Base-by-base conservation (phyloP, 768 basidiomycete genomes). In the Leccinum rimulosum region DNA sequence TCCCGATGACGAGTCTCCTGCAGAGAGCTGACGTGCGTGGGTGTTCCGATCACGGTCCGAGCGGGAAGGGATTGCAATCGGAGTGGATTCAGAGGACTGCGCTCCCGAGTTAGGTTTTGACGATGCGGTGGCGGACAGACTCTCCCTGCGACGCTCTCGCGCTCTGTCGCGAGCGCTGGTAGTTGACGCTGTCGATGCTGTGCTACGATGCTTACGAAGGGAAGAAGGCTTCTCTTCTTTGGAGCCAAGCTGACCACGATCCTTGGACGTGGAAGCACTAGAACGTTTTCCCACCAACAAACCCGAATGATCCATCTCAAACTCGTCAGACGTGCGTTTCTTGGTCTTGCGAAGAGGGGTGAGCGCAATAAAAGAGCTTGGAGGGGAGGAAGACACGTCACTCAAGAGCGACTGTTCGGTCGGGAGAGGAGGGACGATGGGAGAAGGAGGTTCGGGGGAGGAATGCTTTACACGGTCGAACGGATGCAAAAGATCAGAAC, bases 261-360 rank as follows among this genome's bases (percentile, higher is more conserved):
- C 73, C 58, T 66, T 74, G 51, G 62, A 50, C 15, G 68, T 22
- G n/a, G 76, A 70, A 28, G 69, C 64, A 36, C 70, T 69, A 38
- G 70, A 59, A 43, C 77, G 79, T 65, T 86, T 88, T 9, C 83
- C 81, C 14, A 84, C 75, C 52, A 89, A 74, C 31, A 75, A 70
- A 6, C 89, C 88, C 7, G 82, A 75, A 55, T 91, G 83, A 67
- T 92, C 90, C 77, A 89, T 75, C 67, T 90, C 89, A 68, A 91
- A 91, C 69, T 92, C 91, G 55, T 90, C 90, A 2, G 91, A 92
- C 0, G 87, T 86, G 28, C 89, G 84, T 66, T 91, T 91, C 74
- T 82, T 84, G 5, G 88, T 81, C 58, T 81, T 84, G 38, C 84
- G 82, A 10, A 75, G 72, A n/a, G 70, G 70, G 0, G 68, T 70